Conservation (phyloP, 129 eudicot species). For the Pulicaria dysenterica region DNA sequence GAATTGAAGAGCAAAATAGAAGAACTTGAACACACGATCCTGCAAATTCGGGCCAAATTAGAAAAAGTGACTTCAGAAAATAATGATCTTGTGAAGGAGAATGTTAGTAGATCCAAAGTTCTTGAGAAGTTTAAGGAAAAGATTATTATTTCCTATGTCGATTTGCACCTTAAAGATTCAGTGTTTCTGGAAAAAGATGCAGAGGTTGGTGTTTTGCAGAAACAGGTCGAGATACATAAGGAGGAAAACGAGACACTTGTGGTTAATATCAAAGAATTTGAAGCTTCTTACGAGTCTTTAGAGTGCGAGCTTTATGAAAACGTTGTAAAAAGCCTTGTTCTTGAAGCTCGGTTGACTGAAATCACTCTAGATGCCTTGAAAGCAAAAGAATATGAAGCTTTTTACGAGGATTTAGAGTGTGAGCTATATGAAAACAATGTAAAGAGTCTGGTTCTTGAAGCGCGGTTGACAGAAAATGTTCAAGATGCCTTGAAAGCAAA, state of each 20-base stretch:
- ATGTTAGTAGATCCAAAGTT: constrained; percentile 32
- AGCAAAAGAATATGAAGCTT: constrained; percentile 8
- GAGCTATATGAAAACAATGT: too few relatives aligned
- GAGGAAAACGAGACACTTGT: constrained; percentile 22
- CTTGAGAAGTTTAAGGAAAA: constrained; percentile 18
- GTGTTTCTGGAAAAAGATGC: not conserved
- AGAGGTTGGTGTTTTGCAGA: not conserved
- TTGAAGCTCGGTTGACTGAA: constrained; percentile 41
- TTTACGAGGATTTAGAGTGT: too few relatives aligned
- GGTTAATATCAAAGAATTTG: constrained; percentile 17
- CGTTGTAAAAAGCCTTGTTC: constrained; percentile 38
- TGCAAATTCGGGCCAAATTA: constrained; percentile 40
- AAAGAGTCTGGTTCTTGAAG: too few relatives aligned
- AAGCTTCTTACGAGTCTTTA: constrained; percentile 31
- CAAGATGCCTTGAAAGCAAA: not conserved
- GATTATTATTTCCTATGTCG: constrained; percentile 1
- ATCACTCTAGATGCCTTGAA: not conserved
- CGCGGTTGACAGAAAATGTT: too few relatives aligned
- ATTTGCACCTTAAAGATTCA: not conserved
- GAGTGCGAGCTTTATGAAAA: constrained; percentile 60
- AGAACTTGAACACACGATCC: constrained; percentile 51
- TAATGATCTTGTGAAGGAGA: constrained; percentile 33
- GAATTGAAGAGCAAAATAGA: constrained; percentile 5
- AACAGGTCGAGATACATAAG: not conserved
- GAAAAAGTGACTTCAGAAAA: constrained; percentile 13